Conservation (phyloP, 768 basidiomycete species). For the Gautieria morchelliformis region DNA sequence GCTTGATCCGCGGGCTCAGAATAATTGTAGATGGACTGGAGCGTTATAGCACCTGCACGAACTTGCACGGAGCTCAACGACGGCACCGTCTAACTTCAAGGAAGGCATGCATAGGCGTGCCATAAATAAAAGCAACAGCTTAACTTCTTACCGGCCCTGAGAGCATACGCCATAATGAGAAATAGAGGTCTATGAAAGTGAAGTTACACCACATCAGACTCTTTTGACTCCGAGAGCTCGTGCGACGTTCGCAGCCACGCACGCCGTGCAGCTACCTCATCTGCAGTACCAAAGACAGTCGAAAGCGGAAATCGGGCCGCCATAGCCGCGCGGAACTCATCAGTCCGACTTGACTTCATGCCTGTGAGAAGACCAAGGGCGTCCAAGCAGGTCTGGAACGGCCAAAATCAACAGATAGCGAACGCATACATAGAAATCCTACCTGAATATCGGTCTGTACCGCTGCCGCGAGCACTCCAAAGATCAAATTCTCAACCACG, state of each 20-base stretch:
- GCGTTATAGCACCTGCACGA: too few species aligned
- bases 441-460: slow-evolving; percentile 42
- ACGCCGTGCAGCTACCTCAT: slow-evolving; percentile 30
- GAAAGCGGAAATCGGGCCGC: slow-evolving; percentile 47
- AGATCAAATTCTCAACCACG: slow-evolving; percentile 53
- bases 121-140: too few species aligned
- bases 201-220: neutral
- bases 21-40: too few species aligned
- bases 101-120: too few species aligned
- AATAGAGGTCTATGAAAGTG: neutral
- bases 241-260: neutral
- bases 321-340: slow-evolving; percentile 53
- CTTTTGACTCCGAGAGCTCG: neutral
- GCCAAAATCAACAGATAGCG: neutral
- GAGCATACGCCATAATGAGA: too few species aligned
- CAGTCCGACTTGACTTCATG: slow-evolving; percentile 40
- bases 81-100: too few species aligned
- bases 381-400: slow-evolving; percentile 39
- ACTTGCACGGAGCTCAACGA: too few species aligned
- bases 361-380: slow-evolving; percentile 40
- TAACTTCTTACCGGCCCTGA: too few species aligned
- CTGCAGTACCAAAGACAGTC: slow-evolving; percentile 51
- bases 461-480: slow-evolving; percentile 36
- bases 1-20: too few species aligned
- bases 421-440: slow-evolving; percentile 5